Base-by-base conservation (phyloP, 2,329 filamentous ascomycete species). In the Pseudonectria foliicola region DNA sequence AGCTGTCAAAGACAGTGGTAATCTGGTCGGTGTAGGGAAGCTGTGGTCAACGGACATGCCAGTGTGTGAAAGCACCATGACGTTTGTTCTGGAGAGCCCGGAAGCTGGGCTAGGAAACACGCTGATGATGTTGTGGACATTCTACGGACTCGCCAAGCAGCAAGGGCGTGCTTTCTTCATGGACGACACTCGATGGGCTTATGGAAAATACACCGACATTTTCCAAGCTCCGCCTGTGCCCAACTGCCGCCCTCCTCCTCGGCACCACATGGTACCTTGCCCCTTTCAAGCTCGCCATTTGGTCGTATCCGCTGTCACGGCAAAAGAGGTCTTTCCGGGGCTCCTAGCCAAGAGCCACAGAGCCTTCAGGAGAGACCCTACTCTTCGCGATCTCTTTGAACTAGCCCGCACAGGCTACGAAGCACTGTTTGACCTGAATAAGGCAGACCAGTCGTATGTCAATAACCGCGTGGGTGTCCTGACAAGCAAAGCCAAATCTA, bases 101-200 rank as follows among this genome's bases (percentile, higher is more conserved):
- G 80, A 90, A 49, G 84, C 85, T 3, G 87, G 87, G 3, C 67
- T 94, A 8, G 87, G 87, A 6, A 79, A 77, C 44, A 78, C 82
- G 2, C 60, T 95, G 39, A 79, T 93, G 72, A 73, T 80, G 52
- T 56, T 94, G 37, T 95, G 87, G 86, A 82, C 82, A 50, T 81
- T 85, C 16, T 93, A 92, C 54, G 85, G 85, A 4, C 63, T 93
- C 35, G 85, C 87, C 3, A 70, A 81, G 53, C 73, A 79, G 39
- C 83, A 93, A 55, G 75, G 75, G 11, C 70, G 86, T 15, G 70
- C 77, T 1, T 93, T 94, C 60, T 93, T 94, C 62, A 68, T 94
- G 43, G 85, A 93, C 49, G 87, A 94, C 59, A 77, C 82, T 6
- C 72, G 81, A 45, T 94, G 88, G 81, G 80, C 82, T 2, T 92